Evolutionary conservation across 2,329 filamentous ascomycete genomes (phyloP).

Genomic region (Arthrobotrys sphaeroides): DNA sequence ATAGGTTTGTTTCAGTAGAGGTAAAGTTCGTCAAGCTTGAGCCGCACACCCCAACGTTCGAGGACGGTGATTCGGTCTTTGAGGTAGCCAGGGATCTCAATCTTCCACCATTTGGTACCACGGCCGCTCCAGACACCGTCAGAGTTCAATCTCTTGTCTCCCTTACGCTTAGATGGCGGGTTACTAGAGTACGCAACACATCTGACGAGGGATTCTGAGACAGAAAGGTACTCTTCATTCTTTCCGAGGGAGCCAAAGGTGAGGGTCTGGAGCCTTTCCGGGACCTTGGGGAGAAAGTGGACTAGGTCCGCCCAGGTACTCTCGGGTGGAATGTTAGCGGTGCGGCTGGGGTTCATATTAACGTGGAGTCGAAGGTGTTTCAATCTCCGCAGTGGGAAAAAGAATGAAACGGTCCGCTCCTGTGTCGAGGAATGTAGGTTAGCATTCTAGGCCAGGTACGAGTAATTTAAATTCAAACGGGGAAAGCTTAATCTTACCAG

Average conservation of each 20-base stretch:
- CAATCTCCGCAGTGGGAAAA: constrained; percentile 50
- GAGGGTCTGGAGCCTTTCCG: constrained; percentile 47
- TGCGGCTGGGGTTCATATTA: constrained; percentile 54
- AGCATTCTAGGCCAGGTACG: constrained; percentile 26
- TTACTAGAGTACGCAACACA: constrained; percentile 51
- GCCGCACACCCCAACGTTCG: constrained; percentile 46
- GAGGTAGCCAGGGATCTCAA: constrained; percentile 41
- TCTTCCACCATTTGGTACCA: constrained; percentile 51
- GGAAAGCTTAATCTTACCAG: constrained; percentile 39
- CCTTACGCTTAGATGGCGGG: constrained; percentile 44
- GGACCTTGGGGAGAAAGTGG: constrained; percentile 46
- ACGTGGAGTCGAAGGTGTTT: constrained; percentile 52
- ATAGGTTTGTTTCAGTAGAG: constrained; percentile 30
- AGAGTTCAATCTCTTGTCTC: constrained; percentile 40
- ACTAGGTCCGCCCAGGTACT: constrained; percentile 50
- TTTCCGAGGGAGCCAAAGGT: constrained; percentile 51
- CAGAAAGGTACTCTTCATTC: constrained; percentile 52
- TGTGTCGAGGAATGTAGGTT: constrained; percentile 22
- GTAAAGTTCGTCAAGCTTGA: constrained; percentile 53
- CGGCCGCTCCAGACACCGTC: constrained; percentile 52
- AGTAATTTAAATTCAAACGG: constrained; percentile 4
- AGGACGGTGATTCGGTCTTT: constrained; percentile 50
- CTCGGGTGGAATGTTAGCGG: constrained; percentile 51
- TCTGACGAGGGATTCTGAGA: constrained; percentile 47
- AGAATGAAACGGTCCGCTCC: constrained; percentile 54